A percentile compares a stretch with the other conserved stretches of the same genome.
phyloP scores from a whole-genome alignment of 176 grass and related monocot species.

The Hordeum marinum region DNA sequence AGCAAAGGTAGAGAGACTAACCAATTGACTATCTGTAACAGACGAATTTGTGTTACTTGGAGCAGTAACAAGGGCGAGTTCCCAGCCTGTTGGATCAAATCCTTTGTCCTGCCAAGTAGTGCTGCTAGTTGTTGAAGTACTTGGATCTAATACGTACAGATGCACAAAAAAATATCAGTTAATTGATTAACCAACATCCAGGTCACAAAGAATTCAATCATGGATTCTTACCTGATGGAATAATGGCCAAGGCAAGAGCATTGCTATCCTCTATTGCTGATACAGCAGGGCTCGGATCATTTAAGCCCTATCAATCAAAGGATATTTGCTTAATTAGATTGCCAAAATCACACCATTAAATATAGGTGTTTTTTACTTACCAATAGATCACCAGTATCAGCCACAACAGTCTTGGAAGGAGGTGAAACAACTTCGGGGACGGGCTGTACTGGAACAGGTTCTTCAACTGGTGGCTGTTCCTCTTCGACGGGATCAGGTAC shows the following conservation, averaged over 20 bases:
- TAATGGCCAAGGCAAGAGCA: constrained; percentile 79
- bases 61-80: constrained; percentile 90
- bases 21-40: constrained; percentile 63
- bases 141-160: constrained; percentile 37
- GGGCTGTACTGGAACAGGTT: constrained; percentile 34
- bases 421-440: constrained; percentile 49
- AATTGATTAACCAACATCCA: not conserved
- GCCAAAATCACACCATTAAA: not conserved
- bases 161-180: constrained; percentile 18
- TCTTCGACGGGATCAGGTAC: constrained; percentile 44
- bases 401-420: constrained; percentile 28
- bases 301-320: constrained; percentile 50
- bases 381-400: constrained; percentile 76
- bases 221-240: constrained; percentile 52
- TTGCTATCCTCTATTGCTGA: constrained; percentile 94
- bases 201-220: not conserved
- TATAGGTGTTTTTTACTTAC: constrained; percentile 38
- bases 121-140: constrained; percentile 36
- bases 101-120: constrained; percentile 65
- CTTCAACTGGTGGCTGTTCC: constrained; percentile 60
- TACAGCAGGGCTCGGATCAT: constrained; percentile 66
- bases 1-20: constrained; percentile 35
- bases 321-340: not conserved
- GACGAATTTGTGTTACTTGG: constrained; percentile 61
- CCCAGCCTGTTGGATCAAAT: constrained; percentile 99